Percentiles rank a stretch among this genome's conserved stretches.
phyloP scores from a whole-genome alignment of 2,329 filamentous ascomycete genomes.

The Aspergillus udagawae region DNA sequence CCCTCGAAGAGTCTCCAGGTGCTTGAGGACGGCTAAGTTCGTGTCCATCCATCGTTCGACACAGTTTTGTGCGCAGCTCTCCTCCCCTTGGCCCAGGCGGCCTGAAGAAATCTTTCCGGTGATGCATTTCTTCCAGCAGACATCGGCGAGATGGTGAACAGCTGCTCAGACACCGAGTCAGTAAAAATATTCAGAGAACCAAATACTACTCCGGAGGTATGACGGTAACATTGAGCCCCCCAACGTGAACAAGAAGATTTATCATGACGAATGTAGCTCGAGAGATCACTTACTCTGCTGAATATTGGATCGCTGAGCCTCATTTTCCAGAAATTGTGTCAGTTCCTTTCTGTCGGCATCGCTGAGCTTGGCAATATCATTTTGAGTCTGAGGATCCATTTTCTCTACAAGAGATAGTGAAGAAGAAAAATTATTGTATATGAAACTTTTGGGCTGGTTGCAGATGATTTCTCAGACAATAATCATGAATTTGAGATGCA shows the following conservation, averaged over 20 bases:
- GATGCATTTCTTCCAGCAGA: constrained; percentile 95
- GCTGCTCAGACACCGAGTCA: constrained; percentile 37
- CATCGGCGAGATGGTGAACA: constrained; percentile 66
- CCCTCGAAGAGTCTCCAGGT: constrained; percentile 64
- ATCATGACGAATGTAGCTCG: not conserved
- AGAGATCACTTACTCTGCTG: constrained; percentile 45
- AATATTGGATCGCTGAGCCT: constrained; percentile 71
- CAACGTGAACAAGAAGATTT: not conserved
- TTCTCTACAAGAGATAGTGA: not conserved
- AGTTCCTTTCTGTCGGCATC: constrained; percentile 83
- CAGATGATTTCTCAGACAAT: not conserved
- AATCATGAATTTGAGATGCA: not conserved
- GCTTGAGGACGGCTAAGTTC: constrained; percentile 77
- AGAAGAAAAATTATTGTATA: not conserved
- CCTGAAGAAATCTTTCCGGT: constrained; percentile 66
- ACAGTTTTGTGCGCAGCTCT: constrained; percentile 84
- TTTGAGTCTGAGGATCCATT: constrained; percentile 36
- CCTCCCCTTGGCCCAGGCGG: constrained; percentile 71
- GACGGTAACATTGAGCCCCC: not conserved
- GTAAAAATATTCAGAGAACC: not conserved
- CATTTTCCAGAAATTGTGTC: constrained; percentile 77
- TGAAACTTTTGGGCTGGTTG: not conserved
- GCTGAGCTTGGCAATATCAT: constrained; percentile 71
- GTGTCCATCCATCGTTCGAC: constrained; percentile 91
- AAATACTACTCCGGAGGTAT: not conserved